A percentile compares a stretch with the other conserved stretches of the same genome.
Evolutionary conservation across 1,284 basidiomycete genomes (phyloP).

Genomic region (Melampsora medusae): DNA sequence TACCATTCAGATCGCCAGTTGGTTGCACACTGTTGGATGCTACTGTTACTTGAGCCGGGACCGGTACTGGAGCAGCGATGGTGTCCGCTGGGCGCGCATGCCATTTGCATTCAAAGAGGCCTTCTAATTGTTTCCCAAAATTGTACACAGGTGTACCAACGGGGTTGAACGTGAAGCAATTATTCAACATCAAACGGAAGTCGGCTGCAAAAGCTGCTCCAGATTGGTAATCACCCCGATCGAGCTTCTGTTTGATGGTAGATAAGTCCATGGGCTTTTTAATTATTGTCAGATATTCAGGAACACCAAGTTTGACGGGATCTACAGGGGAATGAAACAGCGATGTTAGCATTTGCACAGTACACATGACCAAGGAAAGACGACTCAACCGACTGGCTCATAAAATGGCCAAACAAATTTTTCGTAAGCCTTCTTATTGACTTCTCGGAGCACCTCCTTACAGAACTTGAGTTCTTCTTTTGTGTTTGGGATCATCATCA

Average conservation of each 20-base stretch:
- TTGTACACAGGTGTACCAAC: conserved; percentile 79
- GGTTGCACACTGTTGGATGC: background rate
- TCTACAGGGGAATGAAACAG: conserved; percentile 59
- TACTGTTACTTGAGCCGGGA: background rate
- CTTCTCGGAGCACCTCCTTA: conserved; percentile 69
- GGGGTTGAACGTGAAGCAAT: conserved; percentile 91
- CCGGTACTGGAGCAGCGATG: conserved; percentile 32
- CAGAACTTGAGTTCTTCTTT: conserved; percentile 84
- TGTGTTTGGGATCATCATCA: conserved; percentile 60
- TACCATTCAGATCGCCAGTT: conserved; percentile 4
- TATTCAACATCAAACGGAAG: conserved; percentile 88
- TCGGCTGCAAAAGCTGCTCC: conserved; percentile 80
- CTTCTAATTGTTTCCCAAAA: conserved; percentile 75
- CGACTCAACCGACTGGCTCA: conserved; percentile 72
- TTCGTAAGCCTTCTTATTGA: conserved; percentile 76
- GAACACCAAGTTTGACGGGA: conserved; percentile 73
- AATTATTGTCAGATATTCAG: conserved; percentile 79
- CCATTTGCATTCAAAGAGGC: conserved; percentile 89
- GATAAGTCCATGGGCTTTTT: conserved; percentile 92
- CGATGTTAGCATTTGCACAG: background rate
- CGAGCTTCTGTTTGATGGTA: conserved; percentile 82
- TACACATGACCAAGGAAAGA: background rate
- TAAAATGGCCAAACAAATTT: conserved; percentile 79
- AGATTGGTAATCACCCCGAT: conserved; percentile 69
- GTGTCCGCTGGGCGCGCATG: conserved; percentile 63